A percentile compares a stretch with the other conserved stretches of the same genome.
phyloP scores from a whole-genome alignment of 352 stramenopile genomes.

The Globisporangium yorkense region DNA sequence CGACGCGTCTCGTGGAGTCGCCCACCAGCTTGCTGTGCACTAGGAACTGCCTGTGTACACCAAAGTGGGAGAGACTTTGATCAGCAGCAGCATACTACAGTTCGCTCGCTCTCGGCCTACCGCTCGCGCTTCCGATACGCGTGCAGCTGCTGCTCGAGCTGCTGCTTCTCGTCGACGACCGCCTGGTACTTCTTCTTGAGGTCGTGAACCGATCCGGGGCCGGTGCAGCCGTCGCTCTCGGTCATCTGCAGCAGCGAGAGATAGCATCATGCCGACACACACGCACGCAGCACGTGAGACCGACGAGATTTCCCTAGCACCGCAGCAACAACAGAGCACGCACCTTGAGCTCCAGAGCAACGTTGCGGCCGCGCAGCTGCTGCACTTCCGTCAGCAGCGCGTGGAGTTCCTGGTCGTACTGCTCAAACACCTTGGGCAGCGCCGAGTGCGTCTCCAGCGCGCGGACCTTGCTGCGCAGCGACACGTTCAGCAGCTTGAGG shows the following conservation, averaged over 20 bases:
- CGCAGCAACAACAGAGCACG: background rate
- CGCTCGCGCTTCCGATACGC: conserved; percentile 56
- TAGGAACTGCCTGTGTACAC: conserved; percentile 40
- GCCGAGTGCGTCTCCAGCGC: conserved; percentile 45
- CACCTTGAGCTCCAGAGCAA: conserved; percentile 61
- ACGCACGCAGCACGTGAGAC: background rate
- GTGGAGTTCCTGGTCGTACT: conserved; percentile 66
- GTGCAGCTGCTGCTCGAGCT: conserved; percentile 46
- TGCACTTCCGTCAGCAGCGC: conserved; percentile 47
- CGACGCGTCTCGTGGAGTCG: conserved; percentile 59
- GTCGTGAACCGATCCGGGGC: conserved; percentile 23
- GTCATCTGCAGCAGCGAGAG: conserved; percentile 2
- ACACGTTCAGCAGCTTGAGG: conserved; percentile 60
- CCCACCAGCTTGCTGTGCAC: conserved; percentile 54
- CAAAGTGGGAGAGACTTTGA: too few species aligned
- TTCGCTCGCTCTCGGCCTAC: conserved; percentile 12
- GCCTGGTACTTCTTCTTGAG: conserved; percentile 66
- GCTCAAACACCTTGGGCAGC: conserved; percentile 50
- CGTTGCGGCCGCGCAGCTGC: conserved; percentile 50
- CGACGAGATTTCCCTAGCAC: background rate
- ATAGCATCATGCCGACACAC: background rate
- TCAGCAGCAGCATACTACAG: background rate
- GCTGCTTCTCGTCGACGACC: conserved; percentile 51
- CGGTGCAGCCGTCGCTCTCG: conserved; percentile 11
- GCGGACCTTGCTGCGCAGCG: conserved; percentile 61